Conservation (phyloP, 305 asterid genomes). For the Nicotiana rustica region DNA sequence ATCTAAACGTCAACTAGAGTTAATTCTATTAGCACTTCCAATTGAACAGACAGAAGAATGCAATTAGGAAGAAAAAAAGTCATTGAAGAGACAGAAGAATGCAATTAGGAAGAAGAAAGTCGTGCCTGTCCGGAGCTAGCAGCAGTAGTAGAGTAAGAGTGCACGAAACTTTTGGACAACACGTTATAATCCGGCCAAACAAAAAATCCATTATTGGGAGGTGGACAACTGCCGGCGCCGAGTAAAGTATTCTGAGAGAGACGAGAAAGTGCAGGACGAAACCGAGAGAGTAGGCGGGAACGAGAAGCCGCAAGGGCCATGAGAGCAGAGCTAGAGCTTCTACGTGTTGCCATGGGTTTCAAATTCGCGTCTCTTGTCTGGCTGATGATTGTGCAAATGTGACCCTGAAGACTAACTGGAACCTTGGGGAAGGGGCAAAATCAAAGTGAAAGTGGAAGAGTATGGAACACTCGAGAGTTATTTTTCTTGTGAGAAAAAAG, state of each 20-base stretch:
- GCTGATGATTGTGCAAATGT: not conserved
- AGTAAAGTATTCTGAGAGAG: constrained; percentile 23
- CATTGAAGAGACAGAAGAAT: not conserved
- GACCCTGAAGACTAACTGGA: not conserved
- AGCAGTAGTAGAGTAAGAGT: constrained; percentile 59
- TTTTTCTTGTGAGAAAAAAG: not conserved
- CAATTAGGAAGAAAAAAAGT: not conserved
- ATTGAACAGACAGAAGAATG: not conserved
- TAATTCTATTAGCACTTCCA: not conserved
- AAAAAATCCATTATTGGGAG: constrained; percentile 34
- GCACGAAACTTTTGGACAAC: constrained; percentile 35
- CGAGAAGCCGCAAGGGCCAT: constrained; percentile 47
- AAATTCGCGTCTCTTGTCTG: not conserved
- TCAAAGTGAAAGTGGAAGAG: not conserved
- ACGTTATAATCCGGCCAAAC: constrained; percentile 42
- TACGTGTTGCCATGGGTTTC: constrained; percentile 47
- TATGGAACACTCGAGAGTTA: not conserved
- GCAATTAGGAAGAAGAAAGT: not conserved
- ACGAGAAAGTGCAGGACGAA: constrained; percentile 34
- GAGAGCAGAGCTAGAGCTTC: constrained; percentile 42
- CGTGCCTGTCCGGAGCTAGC: constrained; percentile 54
- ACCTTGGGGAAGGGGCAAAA: not conserved
- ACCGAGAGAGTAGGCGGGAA: constrained; percentile 33
- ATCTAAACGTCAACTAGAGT: not conserved
- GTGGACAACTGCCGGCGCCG: constrained; percentile 33